phyloP scores from a whole-genome alignment of 2,329 filamentous ascomycete genomes.

The Volutella citrinella region DNA sequence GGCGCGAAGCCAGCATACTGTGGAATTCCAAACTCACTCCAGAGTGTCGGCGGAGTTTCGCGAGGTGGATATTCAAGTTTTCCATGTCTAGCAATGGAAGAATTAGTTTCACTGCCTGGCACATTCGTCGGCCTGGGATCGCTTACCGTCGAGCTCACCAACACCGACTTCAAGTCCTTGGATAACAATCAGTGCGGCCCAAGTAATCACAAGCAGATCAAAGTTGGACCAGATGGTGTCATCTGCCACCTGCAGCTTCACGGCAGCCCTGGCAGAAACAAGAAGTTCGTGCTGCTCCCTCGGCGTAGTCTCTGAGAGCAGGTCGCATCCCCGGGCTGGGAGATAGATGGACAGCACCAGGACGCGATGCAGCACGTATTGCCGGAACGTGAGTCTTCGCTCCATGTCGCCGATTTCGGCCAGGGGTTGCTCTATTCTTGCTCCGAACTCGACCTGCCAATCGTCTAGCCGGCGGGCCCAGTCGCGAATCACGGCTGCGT shows the following conservation, averaged over 20 bases:
- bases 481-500: conserved; percentile 39
- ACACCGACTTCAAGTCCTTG: conserved; percentile 39
- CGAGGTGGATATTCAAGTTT: conserved; percentile 9
- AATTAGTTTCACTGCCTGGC: no score
- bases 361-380: conserved; percentile 40
- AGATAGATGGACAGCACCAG: conserved; percentile 43
- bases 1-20: conserved; percentile 5
- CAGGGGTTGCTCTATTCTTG: conserved; percentile 24
- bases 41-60: conserved; percentile 3
- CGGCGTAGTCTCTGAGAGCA: conserved; percentile 35
- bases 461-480: conserved; percentile 41
- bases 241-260: conserved; percentile 39
- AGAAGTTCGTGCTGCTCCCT: conserved; percentile 39
- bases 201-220: conserved; percentile 42
- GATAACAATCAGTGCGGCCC: conserved; percentile 41
- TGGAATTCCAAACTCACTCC: conserved; percentile 2
- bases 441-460: conserved; percentile 39
- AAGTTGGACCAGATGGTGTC: conserved; percentile 42
- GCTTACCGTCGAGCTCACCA: conserved; percentile 36
- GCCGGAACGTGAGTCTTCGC: conserved; percentile 34
- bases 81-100: conserved; percentile 1
- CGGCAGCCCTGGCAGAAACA: conserved; percentile 37
- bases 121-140: no score
- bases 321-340: conserved; percentile 36
- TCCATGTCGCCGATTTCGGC: no score